phyloP scores from a whole-genome alignment of 805 yeast genomes.

The Metschnikowia borealis region DNA sequence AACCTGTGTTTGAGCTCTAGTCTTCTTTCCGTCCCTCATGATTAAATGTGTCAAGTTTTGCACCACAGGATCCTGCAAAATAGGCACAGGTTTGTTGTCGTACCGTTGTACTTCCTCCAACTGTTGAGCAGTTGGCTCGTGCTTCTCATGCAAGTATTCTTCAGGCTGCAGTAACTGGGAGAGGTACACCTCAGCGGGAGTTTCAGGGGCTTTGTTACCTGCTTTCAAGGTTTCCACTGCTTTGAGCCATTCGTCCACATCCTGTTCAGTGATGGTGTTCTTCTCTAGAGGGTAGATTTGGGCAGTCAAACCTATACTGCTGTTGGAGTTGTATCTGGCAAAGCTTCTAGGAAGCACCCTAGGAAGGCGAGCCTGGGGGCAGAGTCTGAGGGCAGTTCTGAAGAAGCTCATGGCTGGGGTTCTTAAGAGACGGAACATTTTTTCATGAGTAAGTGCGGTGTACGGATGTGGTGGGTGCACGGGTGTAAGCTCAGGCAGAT shows the following conservation, averaged over 20 bases:
- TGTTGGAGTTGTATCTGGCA: slow-evolving; percentile 7
- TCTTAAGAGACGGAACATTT: slow-evolving; percentile 1
- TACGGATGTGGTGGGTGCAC: background rate
- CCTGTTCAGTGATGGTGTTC: slow-evolving; percentile 34
- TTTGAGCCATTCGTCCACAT: slow-evolving; percentile 45
- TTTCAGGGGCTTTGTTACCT: slow-evolving; percentile 31
- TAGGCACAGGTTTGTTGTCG: slow-evolving; percentile 54
- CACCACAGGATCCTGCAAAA: slow-evolving; percentile 62
- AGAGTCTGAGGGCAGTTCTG: slow-evolving; percentile 8
- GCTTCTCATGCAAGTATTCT: slow-evolving; percentile 31
- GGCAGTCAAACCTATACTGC: slow-evolving; percentile 24
- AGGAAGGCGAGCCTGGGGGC: slow-evolving; percentile 2
- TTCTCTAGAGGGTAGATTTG: slow-evolving; percentile 38
- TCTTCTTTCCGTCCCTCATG: slow-evolving; percentile 90
- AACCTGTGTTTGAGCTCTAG: no score
- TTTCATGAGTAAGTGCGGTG: slow-evolving; percentile 2
- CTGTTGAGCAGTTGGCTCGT: slow-evolving; percentile 66
- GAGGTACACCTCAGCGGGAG: slow-evolving; percentile 36
- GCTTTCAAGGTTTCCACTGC: slow-evolving; percentile 40
- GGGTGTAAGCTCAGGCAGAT: background rate
- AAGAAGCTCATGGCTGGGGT: slow-evolving; percentile 11
- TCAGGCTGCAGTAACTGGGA: slow-evolving; percentile 37
- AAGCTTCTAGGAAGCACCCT: background rate
- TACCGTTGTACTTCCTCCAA: slow-evolving; percentile 49
- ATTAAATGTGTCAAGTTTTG: slow-evolving; percentile 78